Conservation (phyloP, 2,329 filamentous ascomycete species). For the Aspergillus awamori region DNA sequence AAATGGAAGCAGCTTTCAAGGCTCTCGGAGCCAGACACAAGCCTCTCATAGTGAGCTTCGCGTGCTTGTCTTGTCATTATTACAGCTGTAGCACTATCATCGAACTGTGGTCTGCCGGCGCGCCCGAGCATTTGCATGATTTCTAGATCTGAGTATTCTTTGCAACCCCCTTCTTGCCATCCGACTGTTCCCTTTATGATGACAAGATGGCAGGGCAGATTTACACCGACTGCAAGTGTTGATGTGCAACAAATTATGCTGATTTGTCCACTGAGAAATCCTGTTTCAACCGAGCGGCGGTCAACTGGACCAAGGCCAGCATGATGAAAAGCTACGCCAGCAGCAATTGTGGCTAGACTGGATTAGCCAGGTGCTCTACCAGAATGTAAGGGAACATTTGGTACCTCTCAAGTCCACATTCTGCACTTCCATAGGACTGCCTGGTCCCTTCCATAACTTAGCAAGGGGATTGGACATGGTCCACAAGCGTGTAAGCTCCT, state of each 20-base stretch:
- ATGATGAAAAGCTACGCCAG: conserved; percentile 81
- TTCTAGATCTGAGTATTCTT: conserved; percentile 79
- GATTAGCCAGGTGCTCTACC: too few relatives aligned
- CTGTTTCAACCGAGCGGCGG: conserved; percentile 66
- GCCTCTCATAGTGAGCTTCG: conserved; percentile 67
- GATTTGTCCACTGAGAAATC: conserved; percentile 71
- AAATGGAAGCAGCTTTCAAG: conserved; percentile 78
- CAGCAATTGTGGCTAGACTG: conserved; percentile 45
- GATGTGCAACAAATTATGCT: conserved; percentile 85
- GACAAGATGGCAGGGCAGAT: conserved; percentile 80
- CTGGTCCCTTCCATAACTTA: conserved; percentile 66
- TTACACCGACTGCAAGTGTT: conserved; percentile 80
- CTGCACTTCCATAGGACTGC: conserved; percentile 53
- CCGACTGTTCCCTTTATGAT: conserved; percentile 78
- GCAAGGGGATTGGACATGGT: conserved; percentile 52
- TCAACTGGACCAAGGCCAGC: conserved; percentile 70
- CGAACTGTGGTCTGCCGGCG: conserved; percentile 81
- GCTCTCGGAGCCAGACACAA: conserved; percentile 72
- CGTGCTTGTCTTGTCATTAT: conserved; percentile 75
- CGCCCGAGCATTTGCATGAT: conserved; percentile 90
- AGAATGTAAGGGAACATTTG: too few relatives aligned
- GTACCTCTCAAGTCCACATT: conserved; percentile 64
- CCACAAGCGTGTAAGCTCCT: conserved; percentile 69
- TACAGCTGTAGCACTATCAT: conserved; percentile 72
- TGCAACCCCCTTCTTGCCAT: conserved; percentile 62